Evolutionary conservation across 2,329 filamentous ascomycete genomes (phyloP).

Genomic region (Chaetomiaceae sp.): DNA sequence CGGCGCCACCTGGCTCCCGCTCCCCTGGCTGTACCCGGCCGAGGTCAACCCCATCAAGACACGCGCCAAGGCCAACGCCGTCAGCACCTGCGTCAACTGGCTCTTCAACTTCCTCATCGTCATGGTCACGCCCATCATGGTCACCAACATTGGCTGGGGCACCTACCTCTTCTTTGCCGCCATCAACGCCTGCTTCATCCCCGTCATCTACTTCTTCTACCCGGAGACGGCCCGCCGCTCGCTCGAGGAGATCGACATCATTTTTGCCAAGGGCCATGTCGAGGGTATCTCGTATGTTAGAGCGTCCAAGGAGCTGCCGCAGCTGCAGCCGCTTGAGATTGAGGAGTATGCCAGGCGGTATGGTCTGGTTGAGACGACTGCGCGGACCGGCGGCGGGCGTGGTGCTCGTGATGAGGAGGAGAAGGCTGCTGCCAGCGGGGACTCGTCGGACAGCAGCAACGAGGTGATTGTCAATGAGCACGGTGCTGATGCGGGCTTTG

Average conservation of each 20-base stretch:
- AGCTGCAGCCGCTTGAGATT: slow-evolving; percentile 47
- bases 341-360: slow-evolving; percentile 43
- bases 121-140: slow-evolving; percentile 60
- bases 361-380: slow-evolving; percentile 25
- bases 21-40: slow-evolving; percentile 59
- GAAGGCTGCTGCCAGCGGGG: slow-evolving; percentile 4
- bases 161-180: slow-evolving; percentile 54
- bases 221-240: slow-evolving; percentile 52
- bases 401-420: slow-evolving; percentile 16
- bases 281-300: slow-evolving; percentile 58
- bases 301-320: slow-evolving; percentile 53
- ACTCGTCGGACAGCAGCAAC: slow-evolving; percentile 7
- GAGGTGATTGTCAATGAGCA: slow-evolving; percentile 12
- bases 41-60: slow-evolving; percentile 58
- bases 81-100: slow-evolving; percentile 59
- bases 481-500: slow-evolving; percentile 12
- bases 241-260: slow-evolving; percentile 66
- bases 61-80: slow-evolving; percentile 58
- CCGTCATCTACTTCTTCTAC: slow-evolving; percentile 49
- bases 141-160: slow-evolving; percentile 48
- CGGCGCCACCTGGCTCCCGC: slow-evolving; percentile 49
- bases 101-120: slow-evolving; percentile 62
- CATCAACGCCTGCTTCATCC: slow-evolving; percentile 50
- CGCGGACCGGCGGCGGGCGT: slow-evolving; percentile 1
- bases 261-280: slow-evolving; percentile 51